A percentile compares a stretch with the other conserved stretches of the same genome.
These are phyloP conservation scores for Suillus hirtellus DNA, from an alignment of 768 basidiomycete species.

Conservation along the genomic window DNA sequence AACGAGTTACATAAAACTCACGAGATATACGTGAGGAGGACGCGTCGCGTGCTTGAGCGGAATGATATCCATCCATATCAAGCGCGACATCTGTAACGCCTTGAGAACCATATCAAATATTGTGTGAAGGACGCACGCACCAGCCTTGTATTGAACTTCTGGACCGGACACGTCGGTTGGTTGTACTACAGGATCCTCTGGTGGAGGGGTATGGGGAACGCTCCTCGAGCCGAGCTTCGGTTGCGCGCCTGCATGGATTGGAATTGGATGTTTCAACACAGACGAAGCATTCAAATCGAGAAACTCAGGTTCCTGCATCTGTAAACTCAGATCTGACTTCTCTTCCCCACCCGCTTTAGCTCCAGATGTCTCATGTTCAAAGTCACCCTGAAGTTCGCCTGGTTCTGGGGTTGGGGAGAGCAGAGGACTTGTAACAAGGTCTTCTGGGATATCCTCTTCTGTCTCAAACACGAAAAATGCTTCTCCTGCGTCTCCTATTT, in stretches of 20 bases:
- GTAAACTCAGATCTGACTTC: conserved; percentile 12
- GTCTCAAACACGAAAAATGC: conserved; percentile 99
- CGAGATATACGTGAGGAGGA: conserved; percentile 45
- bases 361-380: conserved; percentile 42
- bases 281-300: conserved; percentile 71
- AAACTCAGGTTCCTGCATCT: conserved; percentile 69
- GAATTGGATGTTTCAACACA: conserved; percentile 15
- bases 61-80: conserved; percentile 83
- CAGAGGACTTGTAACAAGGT: conserved; percentile 92
- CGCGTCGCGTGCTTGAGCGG: conserved; percentile 35
- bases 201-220: conserved; percentile 32
- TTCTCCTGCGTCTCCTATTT: conserved; percentile 98
- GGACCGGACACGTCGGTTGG: conserved; percentile 47
- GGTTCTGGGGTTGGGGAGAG: conserved; percentile 58
- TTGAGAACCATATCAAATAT: conserved; percentile 9
- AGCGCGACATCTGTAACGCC: conserved; percentile 63
- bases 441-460: conserved; percentile 88
- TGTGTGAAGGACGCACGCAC: conserved; percentile 33
- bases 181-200: conserved; percentile 47
- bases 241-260: conserved; percentile 20
- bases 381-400: conserved; percentile 34
- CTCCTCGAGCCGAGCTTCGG: conserved; percentile 2
- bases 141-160: conserved; percentile 61
- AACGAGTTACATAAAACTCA: conserved; percentile 13
- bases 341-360: conserved; percentile 35